Conservation (phyloP, 495 filamentous ascomycete species). For the Neurospora sp. region DNA sequence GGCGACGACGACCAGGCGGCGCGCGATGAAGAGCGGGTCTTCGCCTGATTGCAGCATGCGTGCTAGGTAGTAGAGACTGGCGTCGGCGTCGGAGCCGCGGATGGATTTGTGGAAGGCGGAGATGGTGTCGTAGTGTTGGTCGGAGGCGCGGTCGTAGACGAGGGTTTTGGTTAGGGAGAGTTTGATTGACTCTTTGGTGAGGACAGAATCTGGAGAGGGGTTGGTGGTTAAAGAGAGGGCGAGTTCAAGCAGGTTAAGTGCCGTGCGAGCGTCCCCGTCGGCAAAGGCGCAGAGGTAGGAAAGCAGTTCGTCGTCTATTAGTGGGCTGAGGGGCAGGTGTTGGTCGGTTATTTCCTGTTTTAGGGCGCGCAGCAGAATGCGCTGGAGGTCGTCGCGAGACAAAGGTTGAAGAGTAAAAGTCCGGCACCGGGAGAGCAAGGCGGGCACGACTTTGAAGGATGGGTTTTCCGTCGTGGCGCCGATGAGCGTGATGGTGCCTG, state of each 20-base stretch:
- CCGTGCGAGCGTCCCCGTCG: slow-evolving; percentile 86
- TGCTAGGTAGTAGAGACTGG: slow-evolving; percentile 83
- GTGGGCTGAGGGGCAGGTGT: slow-evolving; percentile 28
- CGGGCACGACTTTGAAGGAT: slow-evolving; percentile 84
- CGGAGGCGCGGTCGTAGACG: slow-evolving; percentile 88
- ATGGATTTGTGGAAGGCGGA: slow-evolving; percentile 95
- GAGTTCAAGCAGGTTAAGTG: slow-evolving; percentile 84
- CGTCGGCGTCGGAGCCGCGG: slow-evolving; percentile 77
- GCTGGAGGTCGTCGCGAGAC: slow-evolving; percentile 54
- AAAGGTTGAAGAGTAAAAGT: slow-evolving; percentile 79
- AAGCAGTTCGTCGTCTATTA: slow-evolving; percentile 71
- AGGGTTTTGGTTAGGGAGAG: slow-evolving; percentile 75
- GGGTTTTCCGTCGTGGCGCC: slow-evolving; percentile 97
- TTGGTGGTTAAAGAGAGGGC: slow-evolving; percentile 50
- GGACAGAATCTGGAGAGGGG: slow-evolving; percentile 15
- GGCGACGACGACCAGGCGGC: slow-evolving; percentile 83
- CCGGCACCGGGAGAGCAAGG: slow-evolving; percentile 79
- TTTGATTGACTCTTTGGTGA: slow-evolving; percentile 62
- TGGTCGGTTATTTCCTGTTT: slow-evolving; percentile 37
- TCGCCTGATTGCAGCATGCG: slow-evolving; percentile 96
- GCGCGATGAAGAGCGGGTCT: slow-evolving; percentile 84
- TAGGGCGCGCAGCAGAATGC: slow-evolving; percentile 68
- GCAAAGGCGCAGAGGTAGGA: slow-evolving; percentile 74
- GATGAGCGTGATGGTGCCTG: slow-evolving; percentile 82
- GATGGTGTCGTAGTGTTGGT: slow-evolving; percentile 94